These are phyloP conservation scores for Agrostemma githago DNA, from an alignment of 148 eudicot species.

Conservation along the genomic window DNA sequence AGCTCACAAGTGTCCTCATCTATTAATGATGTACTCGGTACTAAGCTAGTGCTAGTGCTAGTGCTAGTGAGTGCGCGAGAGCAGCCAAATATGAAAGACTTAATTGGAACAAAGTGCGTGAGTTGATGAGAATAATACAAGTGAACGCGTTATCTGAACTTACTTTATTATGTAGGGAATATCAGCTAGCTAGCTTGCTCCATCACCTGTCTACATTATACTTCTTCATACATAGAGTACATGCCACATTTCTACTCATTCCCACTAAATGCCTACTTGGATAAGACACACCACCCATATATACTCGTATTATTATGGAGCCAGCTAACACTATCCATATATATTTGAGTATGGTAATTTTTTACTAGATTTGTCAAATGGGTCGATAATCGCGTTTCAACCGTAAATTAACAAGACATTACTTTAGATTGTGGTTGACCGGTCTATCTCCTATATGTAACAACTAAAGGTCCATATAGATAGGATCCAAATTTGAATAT, in stretches of 20 bases:
- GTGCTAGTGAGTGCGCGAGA: background rate
- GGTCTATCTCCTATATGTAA: too few species aligned
- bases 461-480: too few species aligned
- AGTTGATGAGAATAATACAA: background rate
- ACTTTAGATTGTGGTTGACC: too few species aligned
- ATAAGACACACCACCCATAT: background rate
- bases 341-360: too few species aligned
- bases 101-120: background rate
- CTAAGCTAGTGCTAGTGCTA: too few species aligned
- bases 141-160: background rate
- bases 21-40: background rate
- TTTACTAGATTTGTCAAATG: too few species aligned
- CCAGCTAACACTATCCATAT: background rate
- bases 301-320: background rate
- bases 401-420: too few species aligned
- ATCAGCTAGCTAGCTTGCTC: background rate
- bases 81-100: background rate
- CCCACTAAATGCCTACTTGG: background rate
- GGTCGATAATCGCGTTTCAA: too few species aligned
- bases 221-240: too few species aligned
- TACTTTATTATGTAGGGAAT: background rate
- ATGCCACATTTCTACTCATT: too few species aligned
- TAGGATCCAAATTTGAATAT: too few species aligned
- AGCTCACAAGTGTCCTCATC: too few species aligned
- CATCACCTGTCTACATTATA: background rate